Conservation (phyloP, 2,329 filamentous ascomycete species). For the Xylariaceae sp. region DNA sequence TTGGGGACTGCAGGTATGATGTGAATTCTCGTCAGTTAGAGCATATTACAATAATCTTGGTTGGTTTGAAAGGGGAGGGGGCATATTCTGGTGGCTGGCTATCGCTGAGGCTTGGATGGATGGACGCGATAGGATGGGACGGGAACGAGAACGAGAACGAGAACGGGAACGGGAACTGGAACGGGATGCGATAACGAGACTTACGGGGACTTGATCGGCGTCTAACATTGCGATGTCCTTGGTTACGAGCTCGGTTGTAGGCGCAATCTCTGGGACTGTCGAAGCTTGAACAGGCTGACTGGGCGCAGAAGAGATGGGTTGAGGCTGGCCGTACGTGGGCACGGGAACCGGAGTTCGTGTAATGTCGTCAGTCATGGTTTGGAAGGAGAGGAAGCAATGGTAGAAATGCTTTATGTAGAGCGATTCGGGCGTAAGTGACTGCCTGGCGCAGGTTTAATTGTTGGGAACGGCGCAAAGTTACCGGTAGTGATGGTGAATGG, state of each 20-base stretch:
- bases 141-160: too few relatives aligned
- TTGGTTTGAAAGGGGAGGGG: not conserved
- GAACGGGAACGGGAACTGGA: too few relatives aligned
- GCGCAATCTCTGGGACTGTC: slow-evolving; percentile 17
- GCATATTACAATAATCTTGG: too few relatives aligned
- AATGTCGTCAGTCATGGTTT: slow-evolving; percentile 25
- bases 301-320: slow-evolving; percentile 6
- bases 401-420: too few relatives aligned
- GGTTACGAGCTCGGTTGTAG: slow-evolving; percentile 12
- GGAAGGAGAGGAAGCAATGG: not conserved
- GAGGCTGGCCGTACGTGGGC: slow-evolving; percentile 26
- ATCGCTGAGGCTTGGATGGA: too few relatives aligned
- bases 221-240: slow-evolving; percentile 42
- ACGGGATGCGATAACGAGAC: not conserved
- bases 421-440: too few relatives aligned
- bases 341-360: slow-evolving; percentile 27
- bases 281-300: slow-evolving; percentile 4
- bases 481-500: too few relatives aligned
- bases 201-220: slow-evolving; percentile 38
- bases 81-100: too few relatives aligned
- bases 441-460: too few relatives aligned
- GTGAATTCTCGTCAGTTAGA: not conserved
- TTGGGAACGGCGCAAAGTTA: too few relatives aligned
- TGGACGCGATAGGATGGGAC: too few relatives aligned
- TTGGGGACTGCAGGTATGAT: slow-evolving; percentile 35